These are phyloP conservation scores for Rhodotorula sp. DNA, from an alignment of 1,284 basidiomycete genomes.

Conservation along the genomic window DNA sequence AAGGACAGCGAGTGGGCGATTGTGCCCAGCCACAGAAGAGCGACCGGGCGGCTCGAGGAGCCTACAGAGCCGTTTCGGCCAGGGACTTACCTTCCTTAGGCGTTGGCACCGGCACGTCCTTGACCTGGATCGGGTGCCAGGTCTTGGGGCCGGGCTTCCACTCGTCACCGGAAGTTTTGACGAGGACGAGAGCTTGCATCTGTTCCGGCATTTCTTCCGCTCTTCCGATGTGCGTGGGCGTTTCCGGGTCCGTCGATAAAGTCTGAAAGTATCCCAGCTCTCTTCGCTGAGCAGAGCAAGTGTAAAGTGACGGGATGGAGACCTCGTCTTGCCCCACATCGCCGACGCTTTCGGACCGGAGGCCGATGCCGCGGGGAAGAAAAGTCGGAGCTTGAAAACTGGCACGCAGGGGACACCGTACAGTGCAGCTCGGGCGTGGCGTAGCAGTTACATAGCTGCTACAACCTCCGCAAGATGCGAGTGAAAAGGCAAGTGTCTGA, in stretches of 20 bases:
- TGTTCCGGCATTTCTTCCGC: neutral
- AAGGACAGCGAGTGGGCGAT: too few species aligned
- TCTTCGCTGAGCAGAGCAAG: too few species aligned
- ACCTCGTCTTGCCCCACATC: constrained; percentile 1
- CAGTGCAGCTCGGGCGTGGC: neutral
- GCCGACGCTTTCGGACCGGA: neutral
- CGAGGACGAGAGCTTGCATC: constrained; percentile 31
- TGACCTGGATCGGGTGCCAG: constrained; percentile 31
- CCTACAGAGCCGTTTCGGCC: neutral
- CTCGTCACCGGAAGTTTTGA: constrained; percentile 15
- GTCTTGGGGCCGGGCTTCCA: constrained; percentile 22
- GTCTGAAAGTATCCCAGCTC: too few species aligned
- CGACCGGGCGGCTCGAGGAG: neutral
- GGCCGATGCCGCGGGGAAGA: neutral
- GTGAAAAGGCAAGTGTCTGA: neutral
- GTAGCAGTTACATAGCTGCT: too few species aligned
- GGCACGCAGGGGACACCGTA: neutral
- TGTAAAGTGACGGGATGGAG: too few species aligned
- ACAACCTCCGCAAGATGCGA: neutral
- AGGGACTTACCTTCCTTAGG: constrained; percentile 2
- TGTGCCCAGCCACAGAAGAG: neutral
- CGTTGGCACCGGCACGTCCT: constrained; percentile 19
- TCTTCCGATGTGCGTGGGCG: too few species aligned
- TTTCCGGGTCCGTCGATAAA: too few species aligned
- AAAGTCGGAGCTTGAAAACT: neutral